These are phyloP conservation scores for Boletellus ananas DNA, from an alignment of 768 basidiomycete species.

Conservation along the genomic window DNA sequence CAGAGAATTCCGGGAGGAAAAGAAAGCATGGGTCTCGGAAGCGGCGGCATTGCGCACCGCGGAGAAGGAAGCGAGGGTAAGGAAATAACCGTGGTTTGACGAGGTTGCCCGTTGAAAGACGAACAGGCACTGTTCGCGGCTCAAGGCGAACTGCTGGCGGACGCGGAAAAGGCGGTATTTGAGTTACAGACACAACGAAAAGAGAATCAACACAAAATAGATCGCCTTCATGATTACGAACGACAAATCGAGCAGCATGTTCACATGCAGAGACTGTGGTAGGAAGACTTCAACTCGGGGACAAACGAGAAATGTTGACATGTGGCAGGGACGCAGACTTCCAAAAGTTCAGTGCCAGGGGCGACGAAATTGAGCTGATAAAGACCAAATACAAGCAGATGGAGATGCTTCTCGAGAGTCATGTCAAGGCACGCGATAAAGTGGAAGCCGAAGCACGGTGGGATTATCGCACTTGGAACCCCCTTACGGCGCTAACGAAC, in stretches of 20 bases:
- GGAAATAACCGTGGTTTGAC: background rate
- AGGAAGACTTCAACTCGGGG: constrained; percentile 20
- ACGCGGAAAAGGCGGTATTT: constrained; percentile 68
- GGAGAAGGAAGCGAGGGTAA: constrained; percentile 67
- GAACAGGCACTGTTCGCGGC: constrained; percentile 61
- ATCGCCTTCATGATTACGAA: constrained; percentile 80
- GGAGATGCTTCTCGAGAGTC: constrained; percentile 58
- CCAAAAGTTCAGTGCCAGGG: constrained; percentile 61
- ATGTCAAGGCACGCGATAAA: constrained; percentile 48
- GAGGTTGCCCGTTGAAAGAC: background rate
- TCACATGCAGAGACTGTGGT: constrained; percentile 78
- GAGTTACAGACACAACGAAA: constrained; percentile 71
- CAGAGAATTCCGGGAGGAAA: constrained; percentile 72
- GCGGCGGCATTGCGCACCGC: constrained; percentile 63
- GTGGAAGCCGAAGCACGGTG: constrained; percentile 62
- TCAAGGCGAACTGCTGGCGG: constrained; percentile 63
- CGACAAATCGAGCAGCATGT: constrained; percentile 79
- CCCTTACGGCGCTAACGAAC: background rate
- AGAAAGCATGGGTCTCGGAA: constrained; percentile 70
- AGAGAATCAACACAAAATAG: constrained; percentile 78
- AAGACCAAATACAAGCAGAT: constrained; percentile 60
- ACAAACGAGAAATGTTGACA: constrained; percentile 7
- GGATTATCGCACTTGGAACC: constrained; percentile 11
- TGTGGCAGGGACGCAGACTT: constrained; percentile 68
- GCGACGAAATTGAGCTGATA: constrained; percentile 53